Percentiles rank a stretch among this genome's conserved stretches.
phyloP scores from a whole-genome alignment of 495 filamentous ascomycete species.

The Massariosphaeria phaeospora region DNA sequence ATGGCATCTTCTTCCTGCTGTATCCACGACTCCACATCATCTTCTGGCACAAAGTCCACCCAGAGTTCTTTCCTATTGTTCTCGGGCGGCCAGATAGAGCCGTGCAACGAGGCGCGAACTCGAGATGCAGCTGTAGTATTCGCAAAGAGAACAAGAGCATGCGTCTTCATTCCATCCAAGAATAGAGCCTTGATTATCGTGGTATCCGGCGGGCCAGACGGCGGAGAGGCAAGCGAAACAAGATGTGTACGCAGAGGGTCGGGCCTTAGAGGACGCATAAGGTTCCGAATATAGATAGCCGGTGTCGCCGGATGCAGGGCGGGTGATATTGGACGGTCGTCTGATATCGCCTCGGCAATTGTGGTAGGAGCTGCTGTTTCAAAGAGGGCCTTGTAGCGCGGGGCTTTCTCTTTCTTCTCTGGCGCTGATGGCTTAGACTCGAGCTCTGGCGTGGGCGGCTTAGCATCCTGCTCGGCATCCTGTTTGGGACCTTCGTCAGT shows the following conservation, averaged over 20 bases:
- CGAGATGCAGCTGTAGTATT: slow-evolving; percentile 66
- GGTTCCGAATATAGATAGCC: slow-evolving; percentile 82
- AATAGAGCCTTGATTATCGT: slow-evolving; percentile 63
- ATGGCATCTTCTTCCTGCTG: slow-evolving; percentile 55
- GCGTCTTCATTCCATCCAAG: slow-evolving; percentile 79
- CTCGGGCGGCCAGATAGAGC: slow-evolving; percentile 79
- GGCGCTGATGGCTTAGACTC: neutral
- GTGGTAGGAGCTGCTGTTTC: neutral
- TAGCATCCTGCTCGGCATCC: neutral
- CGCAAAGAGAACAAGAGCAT: slow-evolving; percentile 73
- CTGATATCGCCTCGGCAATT: slow-evolving; percentile 5
- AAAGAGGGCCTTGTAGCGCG: slow-evolving; percentile 25
- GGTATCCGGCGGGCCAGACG: slow-evolving; percentile 45
- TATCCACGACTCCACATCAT: slow-evolving; percentile 70
- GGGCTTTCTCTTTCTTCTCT: slow-evolving; percentile 16
- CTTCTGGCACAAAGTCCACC: slow-evolving; percentile 84
- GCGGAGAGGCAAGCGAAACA: slow-evolving; percentile 57
- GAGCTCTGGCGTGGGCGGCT: neutral
- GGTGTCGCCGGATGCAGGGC: slow-evolving; percentile 78
- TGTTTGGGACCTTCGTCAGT: too few species aligned
- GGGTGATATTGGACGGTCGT: slow-evolving; percentile 53
- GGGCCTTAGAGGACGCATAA: slow-evolving; percentile 80
- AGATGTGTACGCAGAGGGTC: slow-evolving; percentile 61
- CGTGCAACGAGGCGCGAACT: slow-evolving; percentile 72
- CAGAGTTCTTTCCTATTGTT: slow-evolving; percentile 76